phyloP scores from a whole-genome alignment of 495 filamentous ascomycete species.

The Xylaria intraflava region DNA sequence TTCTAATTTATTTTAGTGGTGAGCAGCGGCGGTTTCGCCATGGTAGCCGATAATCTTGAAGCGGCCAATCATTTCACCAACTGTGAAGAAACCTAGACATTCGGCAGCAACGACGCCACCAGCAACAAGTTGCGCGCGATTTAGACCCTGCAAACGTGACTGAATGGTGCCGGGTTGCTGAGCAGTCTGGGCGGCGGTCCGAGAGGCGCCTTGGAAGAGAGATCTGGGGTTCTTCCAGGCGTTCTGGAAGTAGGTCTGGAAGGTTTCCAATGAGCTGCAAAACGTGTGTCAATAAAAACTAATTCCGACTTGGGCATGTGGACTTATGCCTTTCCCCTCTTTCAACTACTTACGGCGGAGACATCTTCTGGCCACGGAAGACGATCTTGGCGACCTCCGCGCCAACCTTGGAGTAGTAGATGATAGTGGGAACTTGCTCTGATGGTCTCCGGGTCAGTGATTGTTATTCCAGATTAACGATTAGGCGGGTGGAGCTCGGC shows the following conservation, averaged over 20 bases:
- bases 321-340: background rate
- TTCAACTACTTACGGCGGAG: slow-evolving; percentile 70
- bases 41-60: slow-evolving; percentile 91
- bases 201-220: slow-evolving; percentile 34
- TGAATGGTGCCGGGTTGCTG: slow-evolving; percentile 43
- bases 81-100: slow-evolving; percentile 91
- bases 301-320: background rate
- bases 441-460: slow-evolving; percentile 12
- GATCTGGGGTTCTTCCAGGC: slow-evolving; percentile 60
- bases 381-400: slow-evolving; percentile 82
- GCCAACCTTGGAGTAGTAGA: slow-evolving; percentile 89
- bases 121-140: slow-evolving; percentile 57
- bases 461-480: background rate
- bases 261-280: slow-evolving; percentile 62
- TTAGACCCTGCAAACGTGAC: slow-evolving; percentile 61
- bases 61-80: slow-evolving; percentile 93
- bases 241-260: slow-evolving; percentile 82
- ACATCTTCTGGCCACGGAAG: slow-evolving; percentile 84
- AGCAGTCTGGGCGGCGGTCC: slow-evolving; percentile 24
- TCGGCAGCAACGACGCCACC: slow-evolving; percentile 76
- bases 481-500: background rate
- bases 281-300: slow-evolving; percentile 16
- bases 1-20: slow-evolving; percentile 42
- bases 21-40: slow-evolving; percentile 56
- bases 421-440: slow-evolving; percentile 78